Base-by-base conservation (phyloP, 345 rosid genomes). In the Syzygium grande region DNA sequence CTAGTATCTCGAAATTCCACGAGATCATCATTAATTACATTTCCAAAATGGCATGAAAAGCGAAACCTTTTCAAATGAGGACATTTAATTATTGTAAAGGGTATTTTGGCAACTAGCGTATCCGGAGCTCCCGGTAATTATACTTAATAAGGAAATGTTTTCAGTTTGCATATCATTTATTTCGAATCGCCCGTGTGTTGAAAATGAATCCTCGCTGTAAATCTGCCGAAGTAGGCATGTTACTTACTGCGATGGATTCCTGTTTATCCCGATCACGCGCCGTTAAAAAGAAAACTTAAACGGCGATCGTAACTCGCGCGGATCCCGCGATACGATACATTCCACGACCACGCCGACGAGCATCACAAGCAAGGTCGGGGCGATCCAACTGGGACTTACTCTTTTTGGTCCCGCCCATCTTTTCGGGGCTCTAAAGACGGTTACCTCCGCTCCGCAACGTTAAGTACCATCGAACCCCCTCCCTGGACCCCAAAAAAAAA, bases 391-490 rank as follows among this genome's bases (percentile, higher is more conserved):
- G 2, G 34, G 13, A 34, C 25, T 34, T 68, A 4, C 46, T 9
- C 25, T 17, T 17, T 34, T 1, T 34, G 3, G 23, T 17, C 41
- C 5, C 30, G 16, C 29, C 3, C 0, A 59, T 59, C 7, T 59
- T 59, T 27, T 27, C 15, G 5, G 65, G 4, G 4, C 46, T 43
- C 15, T 58, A 11, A 58, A 58, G 7, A 9, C 25, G 25, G 25
- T 73, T 19, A 73, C 13, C 1, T 56, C 12, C 23, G 12, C 4
- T 56, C n/a, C 4, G 7, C 22, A 23, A 56, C n/a, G 13, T 56
- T 4, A 23, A 2, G n/a, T 10, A 56, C 8, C 59, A 2, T 7
- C 27, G 11, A 22, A 22, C n/a, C 2, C 2, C 61, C 0, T 8
- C 11, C 22, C 4, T 9, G 27, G 2, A 56, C 0, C 52, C 11